Evolutionary conservation across 2,329 filamentous ascomycete species (phyloP).

Genomic region (Pseudogymnoascus sp.): DNA sequence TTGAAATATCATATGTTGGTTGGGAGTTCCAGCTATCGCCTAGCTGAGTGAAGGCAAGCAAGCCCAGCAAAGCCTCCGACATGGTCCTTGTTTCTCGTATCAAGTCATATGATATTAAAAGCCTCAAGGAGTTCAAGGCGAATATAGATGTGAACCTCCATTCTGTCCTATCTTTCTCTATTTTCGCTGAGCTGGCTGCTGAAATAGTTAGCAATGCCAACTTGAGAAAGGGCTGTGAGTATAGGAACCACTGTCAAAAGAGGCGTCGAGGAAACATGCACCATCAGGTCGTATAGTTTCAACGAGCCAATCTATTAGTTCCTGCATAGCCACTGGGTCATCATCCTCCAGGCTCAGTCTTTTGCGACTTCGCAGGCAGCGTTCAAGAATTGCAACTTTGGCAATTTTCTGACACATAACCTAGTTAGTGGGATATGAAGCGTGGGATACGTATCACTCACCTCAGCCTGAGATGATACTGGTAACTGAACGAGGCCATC

Average conservation of each 20-base stretch:
- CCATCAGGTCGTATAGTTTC: neutral
- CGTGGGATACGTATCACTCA: neutral
- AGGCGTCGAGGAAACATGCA: neutral
- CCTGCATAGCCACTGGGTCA: neutral
- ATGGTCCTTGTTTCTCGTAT: neutral
- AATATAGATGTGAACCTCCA: constrained; percentile 3
- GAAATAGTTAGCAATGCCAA: neutral
- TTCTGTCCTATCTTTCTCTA: neutral
- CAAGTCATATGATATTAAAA: neutral
- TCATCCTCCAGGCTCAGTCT: neutral
- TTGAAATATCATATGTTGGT: neutral
- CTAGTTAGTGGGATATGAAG: neutral
- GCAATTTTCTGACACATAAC: neutral
- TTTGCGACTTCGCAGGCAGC: neutral
- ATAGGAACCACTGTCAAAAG: neutral
- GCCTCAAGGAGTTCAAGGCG: neutral
- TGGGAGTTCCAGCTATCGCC: constrained; percentile 4
- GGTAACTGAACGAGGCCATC: constrained; percentile 1
- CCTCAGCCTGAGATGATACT: neutral
- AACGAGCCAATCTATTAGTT: neutral
- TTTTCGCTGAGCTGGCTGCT: neutral
- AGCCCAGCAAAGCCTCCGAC: neutral
- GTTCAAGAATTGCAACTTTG: constrained; percentile 2
- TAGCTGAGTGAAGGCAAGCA: constrained; percentile 1
- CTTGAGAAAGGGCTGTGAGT: neutral